Base-by-base conservation (phyloP, 768 basidiomycete genomes). In the Tephrocybe sp. region DNA sequence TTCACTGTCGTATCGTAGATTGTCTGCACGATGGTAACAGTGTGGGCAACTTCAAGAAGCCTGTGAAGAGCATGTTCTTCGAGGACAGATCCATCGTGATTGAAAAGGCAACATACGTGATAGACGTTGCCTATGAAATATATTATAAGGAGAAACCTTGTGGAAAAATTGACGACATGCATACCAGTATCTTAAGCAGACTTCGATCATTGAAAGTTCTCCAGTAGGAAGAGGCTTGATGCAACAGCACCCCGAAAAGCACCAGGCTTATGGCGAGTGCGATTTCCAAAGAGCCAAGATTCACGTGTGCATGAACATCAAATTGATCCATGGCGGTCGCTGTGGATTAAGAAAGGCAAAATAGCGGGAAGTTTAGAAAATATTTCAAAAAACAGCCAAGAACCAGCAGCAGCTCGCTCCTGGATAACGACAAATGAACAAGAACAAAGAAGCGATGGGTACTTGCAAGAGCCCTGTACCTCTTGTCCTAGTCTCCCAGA, bases 1-100 rank as follows among this genome's bases (percentile, higher is more conserved):
- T 57, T 58, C 2, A 63, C 47, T 5, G 59, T 63, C 15, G 52
- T 47, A 13, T 51, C 49, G 36, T 59, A 63, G 16, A 63, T 56
- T 0, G 53, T 49, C 6, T 54, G 49, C 5, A 41, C 43, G 3
- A 53, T 51, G 5, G 55, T 53, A 16, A 58, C 28, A 9, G 62
- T 56, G 38, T 63, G 62, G 12, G 49, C 46, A 1, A 55, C 32
- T 38, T 63, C 62, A 27, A 63, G 22, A 2, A 54, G 2, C 15
- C 62, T 63, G 28, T 37, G 25, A 4, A 19, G 11, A 4, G 24
- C 1, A 30, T 24, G 5, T 1, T 15, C 15, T 22, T 6, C 27
- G n/a, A 24, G 15, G 9, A 7, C 19, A n/a, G n/a, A n/a, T n/a
- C 13, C 21, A 9, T 22, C 25, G 25, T n/a, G n/a, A n/a, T n/a